Evolutionary conservation across 75 land plant species (phyloP), one percentile per base, ranked within the genome.

Genomic region (Azolla pinnata): DNA sequence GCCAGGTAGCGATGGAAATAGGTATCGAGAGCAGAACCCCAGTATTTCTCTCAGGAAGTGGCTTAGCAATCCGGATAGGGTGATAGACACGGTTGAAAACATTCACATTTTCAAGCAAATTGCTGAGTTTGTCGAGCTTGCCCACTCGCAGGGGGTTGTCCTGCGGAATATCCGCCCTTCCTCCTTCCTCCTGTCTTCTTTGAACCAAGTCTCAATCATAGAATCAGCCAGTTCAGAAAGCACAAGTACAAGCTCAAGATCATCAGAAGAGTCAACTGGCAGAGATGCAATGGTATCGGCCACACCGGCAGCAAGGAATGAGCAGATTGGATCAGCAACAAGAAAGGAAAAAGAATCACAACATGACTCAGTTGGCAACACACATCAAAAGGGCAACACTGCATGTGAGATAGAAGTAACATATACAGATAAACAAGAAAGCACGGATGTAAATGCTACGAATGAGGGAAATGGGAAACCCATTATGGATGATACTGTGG

Each of bases 21-120:
- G 38, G 38, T 61, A 34, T 50, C 50, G n/a, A 46, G 49, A 46
- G 17, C 4, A 46, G 27, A 24, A 26, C 18, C 4, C 14, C 54
- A 52, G 54, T 57, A 47, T 49, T 9, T 44, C 65, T 17, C 65
- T 63, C 29, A 72, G 99, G 59, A 76, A 79, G 45, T 95, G 99
- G 99, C 71, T 95, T 59, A 83, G 84, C 42, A 75, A 68, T 16
- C 72, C 79, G 0, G 73, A 70, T 27, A 54, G 99, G 28, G 35
- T 57, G 1, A 77, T 95, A 1, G 91, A 90, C 57, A 54, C 56
- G 20, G 51, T 86, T 7, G 91, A 89, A 49, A 72, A 81, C 56
- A 45, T 95, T 42, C 99, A 90, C 45, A 72, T 95, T 38, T 95
- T 95, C 66, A 74, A 78, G 64, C 99, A 95, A 70, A 76, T 90